Conservation (phyloP, 768 basidiomycete species). For the Exsudoporus frostii region DNA sequence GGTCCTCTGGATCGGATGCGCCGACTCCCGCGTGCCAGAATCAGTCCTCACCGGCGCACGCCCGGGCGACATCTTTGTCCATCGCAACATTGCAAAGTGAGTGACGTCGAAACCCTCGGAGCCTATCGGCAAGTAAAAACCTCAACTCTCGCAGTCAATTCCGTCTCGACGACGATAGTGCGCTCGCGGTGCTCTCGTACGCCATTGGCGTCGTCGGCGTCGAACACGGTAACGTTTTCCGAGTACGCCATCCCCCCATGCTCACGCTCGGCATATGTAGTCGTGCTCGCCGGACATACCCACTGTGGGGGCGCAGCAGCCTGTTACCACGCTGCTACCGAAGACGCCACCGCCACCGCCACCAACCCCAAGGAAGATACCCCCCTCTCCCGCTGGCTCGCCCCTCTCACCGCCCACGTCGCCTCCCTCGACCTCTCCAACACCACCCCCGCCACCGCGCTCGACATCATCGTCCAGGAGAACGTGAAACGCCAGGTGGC, state of each 20-base stretch:
- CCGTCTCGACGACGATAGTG: slow-evolving; percentile 66
- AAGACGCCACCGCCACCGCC: too few species aligned
- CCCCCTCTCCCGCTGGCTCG: slow-evolving; percentile 68
- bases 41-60: slow-evolving; percentile 65
- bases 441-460: slow-evolving; percentile 34
- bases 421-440: slow-evolving; percentile 43
- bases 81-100: slow-evolving; percentile 88
- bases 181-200: slow-evolving; percentile 68
- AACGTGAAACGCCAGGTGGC: slow-evolving; percentile 58
- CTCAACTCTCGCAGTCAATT: slow-evolving; percentile 48
- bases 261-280: slow-evolving; percentile 35
- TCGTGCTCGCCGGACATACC: slow-evolving; percentile 81
- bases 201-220: slow-evolving; percentile 70
- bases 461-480: slow-evolving; percentile 51
- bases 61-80: slow-evolving; percentile 86
- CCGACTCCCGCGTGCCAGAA: slow-evolving; percentile 88
- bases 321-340: too few species aligned
- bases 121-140: too few species aligned
- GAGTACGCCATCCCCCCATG: not conserved
- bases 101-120: too few species aligned
- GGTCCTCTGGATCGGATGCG: slow-evolving; percentile 82
- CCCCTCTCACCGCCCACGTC: slow-evolving; percentile 55
- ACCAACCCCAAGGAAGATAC: too few species aligned
- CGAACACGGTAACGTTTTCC: slow-evolving; percentile 62
- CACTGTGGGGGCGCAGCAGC: slow-evolving; percentile 76